These are phyloP conservation scores for Arachis monticola DNA, from an alignment of 331 rosid species.

Conservation along the genomic window DNA sequence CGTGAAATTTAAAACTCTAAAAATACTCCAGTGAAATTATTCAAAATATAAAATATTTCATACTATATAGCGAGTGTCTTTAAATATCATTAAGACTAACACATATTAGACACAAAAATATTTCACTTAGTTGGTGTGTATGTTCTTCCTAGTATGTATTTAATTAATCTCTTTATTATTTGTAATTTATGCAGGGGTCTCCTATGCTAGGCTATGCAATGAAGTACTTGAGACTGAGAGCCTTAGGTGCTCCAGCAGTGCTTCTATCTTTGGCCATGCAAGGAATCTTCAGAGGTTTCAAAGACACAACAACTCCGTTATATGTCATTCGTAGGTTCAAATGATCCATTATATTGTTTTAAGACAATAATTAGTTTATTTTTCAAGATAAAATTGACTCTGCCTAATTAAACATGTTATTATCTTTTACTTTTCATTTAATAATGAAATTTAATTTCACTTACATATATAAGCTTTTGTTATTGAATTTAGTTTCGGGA, in stretches of 20 bases:
- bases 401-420: background rate
- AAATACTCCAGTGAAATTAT: too few species aligned
- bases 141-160: too few species aligned
- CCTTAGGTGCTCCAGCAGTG: slow-evolving; percentile 96
- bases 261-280: slow-evolving; percentile 98
- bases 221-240: slow-evolving; percentile 72
- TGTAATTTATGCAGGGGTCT: slow-evolving; percentile 58
- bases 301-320: slow-evolving; percentile 93
- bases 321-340: slow-evolving; percentile 74
- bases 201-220: slow-evolving; percentile 85
- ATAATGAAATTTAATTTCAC: background rate
- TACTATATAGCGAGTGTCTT: too few species aligned
- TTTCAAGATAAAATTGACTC: background rate
- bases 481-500: slow-evolving; percentile 61
- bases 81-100: too few species aligned
- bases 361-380: background rate
- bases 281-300: slow-evolving; percentile 95
- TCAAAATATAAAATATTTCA: too few species aligned
- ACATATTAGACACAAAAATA: too few species aligned
- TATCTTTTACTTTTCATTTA: slow-evolving; percentile 10
- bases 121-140: too few species aligned
- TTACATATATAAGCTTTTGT: slow-evolving; percentile 31
- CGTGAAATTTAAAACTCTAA: too few species aligned
- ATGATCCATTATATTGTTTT: background rate
- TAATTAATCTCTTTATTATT: background rate